Evolutionary conservation across 2,329 filamentous ascomycete genomes (phyloP).

Genomic region (Ciborinia camelliae): DNA sequence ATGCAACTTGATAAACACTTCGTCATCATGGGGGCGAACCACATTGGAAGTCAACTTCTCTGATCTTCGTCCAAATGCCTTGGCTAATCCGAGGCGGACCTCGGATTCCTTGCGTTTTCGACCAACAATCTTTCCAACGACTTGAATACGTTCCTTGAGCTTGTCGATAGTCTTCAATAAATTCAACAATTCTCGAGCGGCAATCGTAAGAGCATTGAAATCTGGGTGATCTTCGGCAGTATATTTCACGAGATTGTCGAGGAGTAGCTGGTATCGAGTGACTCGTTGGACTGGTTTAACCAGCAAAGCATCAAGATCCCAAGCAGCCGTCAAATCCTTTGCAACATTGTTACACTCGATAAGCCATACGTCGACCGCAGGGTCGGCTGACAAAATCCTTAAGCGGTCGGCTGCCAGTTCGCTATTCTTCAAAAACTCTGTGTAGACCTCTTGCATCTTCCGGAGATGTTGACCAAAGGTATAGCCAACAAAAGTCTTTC

Average conservation of each 20-base stretch:
- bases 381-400: slow-evolving; percentile 60
- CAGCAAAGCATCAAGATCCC: slow-evolving; percentile 92
- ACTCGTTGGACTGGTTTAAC: slow-evolving; percentile 96
- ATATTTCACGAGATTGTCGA: slow-evolving; percentile 73
- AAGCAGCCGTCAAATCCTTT: slow-evolving; percentile 86
- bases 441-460: slow-evolving; percentile 58
- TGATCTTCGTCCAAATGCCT: slow-evolving; percentile 77
- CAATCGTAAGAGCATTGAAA: slow-evolving; percentile 56
- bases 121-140: slow-evolving; percentile 81
- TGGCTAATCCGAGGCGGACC: slow-evolving; percentile 76
- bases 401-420: slow-evolving; percentile 60
- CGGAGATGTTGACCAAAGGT: slow-evolving; percentile 49
- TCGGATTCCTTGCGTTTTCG: slow-evolving; percentile 87
- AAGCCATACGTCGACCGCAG: slow-evolving; percentile 76
- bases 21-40: slow-evolving; percentile 70
- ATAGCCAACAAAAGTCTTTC: slow-evolving; percentile 34
- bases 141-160: slow-evolving; percentile 89
- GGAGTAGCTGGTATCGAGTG: slow-evolving; percentile 86
- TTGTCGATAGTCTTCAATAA: slow-evolving; percentile 88
- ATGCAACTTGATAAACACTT: slow-evolving; percentile 73
- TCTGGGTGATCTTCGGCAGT: slow-evolving; percentile 85
- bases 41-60: slow-evolving; percentile 58
- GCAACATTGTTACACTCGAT: slow-evolving; percentile 90
- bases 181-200: slow-evolving; percentile 54
- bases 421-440: slow-evolving; percentile 60